Evolutionary conservation across 345 rosid genomes (phyloP), one percentile per base, ranked within the genome.

Genomic region (Populus ilicifolia): DNA sequence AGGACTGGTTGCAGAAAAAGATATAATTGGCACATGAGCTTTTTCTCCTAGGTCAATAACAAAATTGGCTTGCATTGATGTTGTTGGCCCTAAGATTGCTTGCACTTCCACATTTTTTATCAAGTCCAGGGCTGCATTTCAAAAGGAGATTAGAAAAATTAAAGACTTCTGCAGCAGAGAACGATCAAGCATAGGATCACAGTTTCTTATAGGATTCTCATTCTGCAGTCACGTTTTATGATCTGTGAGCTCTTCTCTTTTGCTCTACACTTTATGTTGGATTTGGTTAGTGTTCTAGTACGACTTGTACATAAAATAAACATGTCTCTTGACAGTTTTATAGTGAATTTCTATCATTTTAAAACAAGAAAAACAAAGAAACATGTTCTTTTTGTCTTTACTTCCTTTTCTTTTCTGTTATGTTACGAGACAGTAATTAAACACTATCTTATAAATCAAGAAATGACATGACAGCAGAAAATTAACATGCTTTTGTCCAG

Each of bases 71-170:
- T 89, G 87, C 83, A 66, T 75, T 21, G 97, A 86, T 72, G 75
- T 71, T 68, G 56, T 72, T 71, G 93, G 90, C 50, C 91, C 94
- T 0, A 92, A n/a, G n/a, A 89, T 88, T 72, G 90, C 93, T 63
- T 85, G 82, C 73, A 89, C 89, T 83, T 78, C 56, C 80, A 76
- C 81, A 67, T 87, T 89, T 69, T 90, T 81, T 14, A 90, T 69
- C 70, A 86, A 72, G 35, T 83, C 88, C 17, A 84, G 29, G 25
- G 81, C 89, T 88, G 86, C 72, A 2, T 30, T 61, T 43, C 6
- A 4, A 21, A 14, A 33, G 8, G 29, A 21, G 16, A 30, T 3
- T 12, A 25, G 35, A 33, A 65, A 21, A 35, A 23, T 36, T 5
- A 36, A 29, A 8, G 33, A 17, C 23, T 67, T 35, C 11, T 10